phyloP scores from a whole-genome alignment of 23 red algal genomes.

The Agarophyton chilense region DNA sequence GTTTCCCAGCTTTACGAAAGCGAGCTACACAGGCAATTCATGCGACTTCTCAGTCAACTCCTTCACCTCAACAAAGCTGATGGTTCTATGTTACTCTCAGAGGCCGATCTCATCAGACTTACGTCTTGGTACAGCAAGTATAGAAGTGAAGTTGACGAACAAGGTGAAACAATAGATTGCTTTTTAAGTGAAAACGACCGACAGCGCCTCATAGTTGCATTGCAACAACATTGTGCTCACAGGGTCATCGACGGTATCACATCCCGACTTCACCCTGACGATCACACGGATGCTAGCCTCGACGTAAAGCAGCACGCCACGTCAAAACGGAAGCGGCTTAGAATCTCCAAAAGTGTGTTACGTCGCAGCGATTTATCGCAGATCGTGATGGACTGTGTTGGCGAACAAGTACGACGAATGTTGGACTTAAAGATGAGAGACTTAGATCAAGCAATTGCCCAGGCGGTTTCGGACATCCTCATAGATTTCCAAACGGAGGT shows the following conservation, averaged over 20 bases:
- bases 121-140: slow-evolving; percentile 67
- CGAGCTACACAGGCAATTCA: slow-evolving; percentile 63
- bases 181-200: slow-evolving; percentile 56
- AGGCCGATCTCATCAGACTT: slow-evolving; percentile 44
- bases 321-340: neutral
- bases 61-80: slow-evolving; percentile 55
- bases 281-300: neutral
- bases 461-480: slow-evolving; percentile 28
- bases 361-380: slow-evolving; percentile 29
- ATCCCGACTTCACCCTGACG: neutral
- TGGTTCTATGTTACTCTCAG: slow-evolving; percentile 63
- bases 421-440: slow-evolving; percentile 55
- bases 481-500: slow-evolving; percentile 55
- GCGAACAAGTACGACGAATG: slow-evolving; percentile 45
- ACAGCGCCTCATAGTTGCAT: slow-evolving; percentile 45
- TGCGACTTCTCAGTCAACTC: slow-evolving; percentile 58
- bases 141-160: slow-evolving; percentile 50
- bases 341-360: neutral
- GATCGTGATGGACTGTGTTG: slow-evolving; percentile 37
- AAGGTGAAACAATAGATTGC: slow-evolving; percentile 51
- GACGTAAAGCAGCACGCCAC: neutral
- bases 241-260: slow-evolving; percentile 35
- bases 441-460: slow-evolving; percentile 57
- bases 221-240: slow-evolving; percentile 52
- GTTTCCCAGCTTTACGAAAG: slow-evolving; percentile 51